phyloP scores from a whole-genome alignment of 2,329 filamentous ascomycete species.

The Paracorniculantispora psalliotae region DNA sequence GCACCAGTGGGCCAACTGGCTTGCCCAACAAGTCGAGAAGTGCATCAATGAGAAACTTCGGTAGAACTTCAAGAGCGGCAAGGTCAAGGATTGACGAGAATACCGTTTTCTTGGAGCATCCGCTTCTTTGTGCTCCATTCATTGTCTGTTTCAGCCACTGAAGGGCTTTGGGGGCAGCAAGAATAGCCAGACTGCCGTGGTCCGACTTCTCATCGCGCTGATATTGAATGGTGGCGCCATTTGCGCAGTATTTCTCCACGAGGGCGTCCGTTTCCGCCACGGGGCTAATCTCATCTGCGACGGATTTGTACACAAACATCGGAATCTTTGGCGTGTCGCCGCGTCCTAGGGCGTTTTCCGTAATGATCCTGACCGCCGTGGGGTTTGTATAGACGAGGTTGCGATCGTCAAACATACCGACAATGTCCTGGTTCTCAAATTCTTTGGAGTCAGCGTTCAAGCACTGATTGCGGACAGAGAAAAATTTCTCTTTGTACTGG shows the following conservation, averaged over 20 bases:
- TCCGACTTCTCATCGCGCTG: conserved; percentile 37
- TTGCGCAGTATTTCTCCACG: conserved; percentile 36
- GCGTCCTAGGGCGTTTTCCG: conserved; percentile 28
- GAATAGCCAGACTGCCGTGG: conserved; percentile 25
- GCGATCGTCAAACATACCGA: conserved; percentile 36
- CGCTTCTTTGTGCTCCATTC: conserved; percentile 1
- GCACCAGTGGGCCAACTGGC: conserved; percentile 14
- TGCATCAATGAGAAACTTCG: conserved; percentile 15
- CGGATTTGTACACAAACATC: conserved; percentile 45
- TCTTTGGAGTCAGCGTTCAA: conserved; percentile 20
- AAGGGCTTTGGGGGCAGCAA: conserved; percentile 16
- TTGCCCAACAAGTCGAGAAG: conserved; percentile 15
- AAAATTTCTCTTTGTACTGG: conserved; percentile 23
- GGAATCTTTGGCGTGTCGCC: conserved; percentile 41
- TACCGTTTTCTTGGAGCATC: conserved; percentile 4
- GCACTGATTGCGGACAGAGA: conserved; percentile 24
- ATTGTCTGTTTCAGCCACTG: conserved; percentile 17
- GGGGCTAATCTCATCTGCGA: conserved; percentile 40
- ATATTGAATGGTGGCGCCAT: conserved; percentile 38
- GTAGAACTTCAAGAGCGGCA: conserved; percentile 12
- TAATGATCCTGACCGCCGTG: conserved; percentile 22
- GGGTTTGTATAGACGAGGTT: conserved; percentile 21
- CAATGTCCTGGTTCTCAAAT: conserved; percentile 32
- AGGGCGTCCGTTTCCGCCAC: conserved; percentile 39
- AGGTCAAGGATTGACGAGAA: conserved; percentile 17